Evolutionary conservation across 768 basidiomycete species (phyloP), one percentile per base, ranked within the genome.

Genomic region (Tulasnella sp.): DNA sequence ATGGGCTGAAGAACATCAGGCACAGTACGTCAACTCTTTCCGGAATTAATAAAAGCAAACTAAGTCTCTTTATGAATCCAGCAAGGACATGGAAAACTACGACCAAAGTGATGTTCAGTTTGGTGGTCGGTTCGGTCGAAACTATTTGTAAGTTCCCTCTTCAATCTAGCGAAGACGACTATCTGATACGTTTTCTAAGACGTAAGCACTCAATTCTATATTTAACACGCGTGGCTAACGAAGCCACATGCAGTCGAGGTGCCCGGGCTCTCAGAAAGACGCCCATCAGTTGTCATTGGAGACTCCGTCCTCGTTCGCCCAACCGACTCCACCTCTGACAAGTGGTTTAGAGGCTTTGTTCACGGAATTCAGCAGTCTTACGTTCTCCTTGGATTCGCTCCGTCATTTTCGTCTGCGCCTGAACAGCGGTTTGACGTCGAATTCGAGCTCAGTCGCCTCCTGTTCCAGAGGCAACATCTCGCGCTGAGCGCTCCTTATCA

Each of bases 341-440:
- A 82, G 36, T 89, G 87, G 87, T 87, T 80, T 70, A 83, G 86
- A 77, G 89, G 89, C 12, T 82, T 82, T 40, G 88, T 89, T 5
- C 87, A 88, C 67, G 77, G 81, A 5, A 81, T 89, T 16, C 82
- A 80, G 35, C 78, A 83, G 72, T 78, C 80, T 9, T 81, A 85
- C 78, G 86, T 90, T 8, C 83, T 82, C 1, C 80, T 90, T 0
- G 79, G 81, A n/a, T 87, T 89, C 72, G 72, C 77, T 72, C 64
- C 19, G 0, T 81, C 81, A 5, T 90, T 89, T 78, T 74, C 74
- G 19, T 78, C 76, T 6, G 80, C 78, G 75, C 74, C 76, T 1
- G 80, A 80, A 3, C 80, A 82, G 44, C 79, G 67, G 0, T 88
- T 84, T 77, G 81, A 83, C 29, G 82, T 89, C 34, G 83, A 84